phyloP scores from a whole-genome alignment of 106 monocot species.

The Phalaenopsis equestris region DNA sequence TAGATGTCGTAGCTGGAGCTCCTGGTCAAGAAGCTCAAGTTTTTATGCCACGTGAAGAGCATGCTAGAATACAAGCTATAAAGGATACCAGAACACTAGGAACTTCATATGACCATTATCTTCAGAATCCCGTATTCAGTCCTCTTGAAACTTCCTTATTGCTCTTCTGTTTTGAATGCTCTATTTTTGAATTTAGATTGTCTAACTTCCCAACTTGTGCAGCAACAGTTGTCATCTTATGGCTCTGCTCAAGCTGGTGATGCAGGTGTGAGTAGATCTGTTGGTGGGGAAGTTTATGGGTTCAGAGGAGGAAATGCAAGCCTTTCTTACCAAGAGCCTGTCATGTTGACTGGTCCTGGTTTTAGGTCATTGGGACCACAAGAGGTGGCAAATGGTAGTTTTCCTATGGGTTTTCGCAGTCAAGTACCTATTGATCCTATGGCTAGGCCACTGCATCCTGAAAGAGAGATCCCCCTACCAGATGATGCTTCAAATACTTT shows the following conservation, averaged over 20 bases:
- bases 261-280: neutral
- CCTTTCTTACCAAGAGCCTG: neutral
- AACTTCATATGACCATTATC: conserved; percentile 1
- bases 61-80: conserved; percentile 2
- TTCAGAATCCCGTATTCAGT: neutral
- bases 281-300: neutral
- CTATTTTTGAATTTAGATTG: neutral
- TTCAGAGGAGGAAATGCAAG: conserved; percentile 5
- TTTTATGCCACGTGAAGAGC: neutral
- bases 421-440: neutral
- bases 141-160: neutral
- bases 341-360: neutral
- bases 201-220: neutral
- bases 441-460: neutral
- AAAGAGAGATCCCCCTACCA: conserved; percentile 21
- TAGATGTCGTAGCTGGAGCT: conserved; percentile 3
- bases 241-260: conserved; percentile 5
- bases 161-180: neutral
- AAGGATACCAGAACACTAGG: conserved; percentile 2
- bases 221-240: conserved; percentile 9
- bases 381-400: conserved; percentile 3
- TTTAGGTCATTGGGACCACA: conserved; percentile 1
- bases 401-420: neutral
- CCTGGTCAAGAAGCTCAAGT: neutral
- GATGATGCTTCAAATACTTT: conserved; percentile 31